Conservation (phyloP, 306 rosid species). For the Malus sylvestris region DNA sequence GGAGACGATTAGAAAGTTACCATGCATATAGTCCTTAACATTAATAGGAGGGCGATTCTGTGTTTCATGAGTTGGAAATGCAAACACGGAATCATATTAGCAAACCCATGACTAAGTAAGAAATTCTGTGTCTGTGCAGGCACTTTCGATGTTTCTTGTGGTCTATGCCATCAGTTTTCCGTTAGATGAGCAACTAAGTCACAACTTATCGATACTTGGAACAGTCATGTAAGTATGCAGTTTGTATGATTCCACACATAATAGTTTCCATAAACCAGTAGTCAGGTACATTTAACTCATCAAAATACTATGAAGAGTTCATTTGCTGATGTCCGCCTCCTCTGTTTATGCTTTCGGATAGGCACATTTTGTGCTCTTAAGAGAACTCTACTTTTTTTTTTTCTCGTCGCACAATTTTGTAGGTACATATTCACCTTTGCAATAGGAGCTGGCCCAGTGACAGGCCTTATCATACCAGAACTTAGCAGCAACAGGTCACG, state of each 20-base stretch:
- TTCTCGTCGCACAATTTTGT: neutral
- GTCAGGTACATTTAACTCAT: neutral
- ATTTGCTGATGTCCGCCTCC: neutral
- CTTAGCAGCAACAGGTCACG: slow-evolving; percentile 80
- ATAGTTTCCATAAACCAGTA: neutral
- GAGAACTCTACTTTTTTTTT: neutral
- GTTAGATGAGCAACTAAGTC: slow-evolving; percentile 47
- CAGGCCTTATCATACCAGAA: slow-evolving; percentile 84
- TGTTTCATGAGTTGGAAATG: neutral
- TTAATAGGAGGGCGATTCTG: neutral
- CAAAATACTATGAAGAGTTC: neutral
- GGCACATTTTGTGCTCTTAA: neutral
- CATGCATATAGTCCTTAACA: neutral
- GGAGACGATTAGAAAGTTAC: neutral
- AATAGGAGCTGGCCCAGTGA: slow-evolving; percentile 86
- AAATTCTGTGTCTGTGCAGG: slow-evolving; percentile 37
- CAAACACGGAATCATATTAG: neutral
- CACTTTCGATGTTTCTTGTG: slow-evolving; percentile 70
- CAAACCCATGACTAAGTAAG: neutral
- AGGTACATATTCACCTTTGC: slow-evolving; percentile 87
- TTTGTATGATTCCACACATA: neutral
- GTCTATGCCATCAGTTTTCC: slow-evolving; percentile 51
- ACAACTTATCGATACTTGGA: slow-evolving; percentile 69
- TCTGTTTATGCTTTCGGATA: neutral
- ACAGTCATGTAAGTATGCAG: slow-evolving; percentile 56